Base-by-base conservation (phyloP, 176 grass and related monocot genomes). In the Rhynchospora pubera region DNA sequence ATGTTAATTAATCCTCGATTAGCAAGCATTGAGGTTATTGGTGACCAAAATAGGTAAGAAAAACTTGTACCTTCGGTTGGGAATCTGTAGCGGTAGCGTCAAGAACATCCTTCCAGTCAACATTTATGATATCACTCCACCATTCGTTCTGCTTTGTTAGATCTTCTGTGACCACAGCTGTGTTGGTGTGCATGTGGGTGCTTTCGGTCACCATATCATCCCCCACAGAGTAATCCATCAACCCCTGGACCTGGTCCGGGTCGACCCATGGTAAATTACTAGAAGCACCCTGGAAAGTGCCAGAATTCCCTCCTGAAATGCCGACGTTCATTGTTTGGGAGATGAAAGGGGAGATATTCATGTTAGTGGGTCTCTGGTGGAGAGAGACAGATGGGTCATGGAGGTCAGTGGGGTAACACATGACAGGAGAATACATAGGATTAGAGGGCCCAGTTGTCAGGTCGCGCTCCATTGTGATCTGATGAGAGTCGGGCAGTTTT, bases 61-160 rank as follows among this genome's bases (percentile, higher is more conserved):
- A 77, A 58, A 75, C 21, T 28, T 55, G n/a, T 91, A 98, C 92
- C 90, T 88, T 91, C 68, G 78, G 48, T 62, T 90, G 90, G 68
- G 90, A 79, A 83, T 91, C 89, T 30, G 82, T 66, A 50, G 79
- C 57, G 22, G 80, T 85, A 75, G 90, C 87, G 3, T 93, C 84
- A 22, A 92, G 69, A 86, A 98, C 92, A 85, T 87, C 95, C 86
- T 87, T 91, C 95, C 95, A 98, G 89, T 94, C 90, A 84, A 93
- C 95, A 82, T 88, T 87, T 23, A 89, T 94, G 57, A 93, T 87
- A 10, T 93, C 87, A 53, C 60, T 85, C 92, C 86, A 97, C 90
- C 92, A 98, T 65, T 94, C 89, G 34, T 74, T 89, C 81, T 98
- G 90, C 69, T 90, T 94, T 59, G 85, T 85, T 80, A 82, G 51